phyloP scores from a whole-genome alignment of 1,139 yeast genomes.

The Diutina siamensis region DNA sequence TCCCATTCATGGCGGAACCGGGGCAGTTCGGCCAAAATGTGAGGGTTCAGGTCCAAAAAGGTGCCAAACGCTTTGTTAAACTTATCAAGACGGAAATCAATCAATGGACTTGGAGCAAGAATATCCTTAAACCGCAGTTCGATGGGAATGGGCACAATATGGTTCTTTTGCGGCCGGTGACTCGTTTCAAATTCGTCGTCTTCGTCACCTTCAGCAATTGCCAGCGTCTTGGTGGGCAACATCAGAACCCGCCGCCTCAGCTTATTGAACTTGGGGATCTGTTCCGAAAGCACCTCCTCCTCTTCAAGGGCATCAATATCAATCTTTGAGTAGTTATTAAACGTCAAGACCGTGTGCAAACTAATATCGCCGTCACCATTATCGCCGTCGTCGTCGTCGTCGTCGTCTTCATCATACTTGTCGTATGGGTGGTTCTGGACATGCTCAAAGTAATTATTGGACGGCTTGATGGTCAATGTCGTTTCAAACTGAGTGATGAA shows the following conservation, averaged over 20 bases:
- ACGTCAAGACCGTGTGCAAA: constrained; percentile 4
- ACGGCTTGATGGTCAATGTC: constrained; percentile 17
- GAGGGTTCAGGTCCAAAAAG: constrained; percentile 44
- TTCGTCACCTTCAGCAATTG: background rate
- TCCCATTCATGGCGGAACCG: constrained; percentile 32
- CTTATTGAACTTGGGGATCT: constrained; percentile 23
- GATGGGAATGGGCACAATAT: background rate
- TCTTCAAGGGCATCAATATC: constrained; percentile 23
- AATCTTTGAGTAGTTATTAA: constrained; percentile 18
- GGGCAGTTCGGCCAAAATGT: constrained; percentile 40
- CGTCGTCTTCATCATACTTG: constrained; percentile 17
- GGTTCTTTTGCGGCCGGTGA: background rate
- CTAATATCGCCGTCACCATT: constrained; percentile 13
- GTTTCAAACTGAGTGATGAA: constrained; percentile 38
- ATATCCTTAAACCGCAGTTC: constrained; percentile 1
- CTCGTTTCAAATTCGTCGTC: background rate
- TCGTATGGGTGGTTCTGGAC: background rate
- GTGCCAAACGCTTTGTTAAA: constrained; percentile 30
- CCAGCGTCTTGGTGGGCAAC: background rate
- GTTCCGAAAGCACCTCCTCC: constrained; percentile 23
- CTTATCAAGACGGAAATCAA: background rate
- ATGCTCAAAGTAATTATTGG: constrained; percentile 11
- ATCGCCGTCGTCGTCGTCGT: constrained; percentile 11
- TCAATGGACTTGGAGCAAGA: background rate
- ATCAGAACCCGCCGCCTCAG: constrained; percentile 6